Conservation (phyloP, 768 basidiomycete genomes). For the Calocybe gangraenosa region DNA sequence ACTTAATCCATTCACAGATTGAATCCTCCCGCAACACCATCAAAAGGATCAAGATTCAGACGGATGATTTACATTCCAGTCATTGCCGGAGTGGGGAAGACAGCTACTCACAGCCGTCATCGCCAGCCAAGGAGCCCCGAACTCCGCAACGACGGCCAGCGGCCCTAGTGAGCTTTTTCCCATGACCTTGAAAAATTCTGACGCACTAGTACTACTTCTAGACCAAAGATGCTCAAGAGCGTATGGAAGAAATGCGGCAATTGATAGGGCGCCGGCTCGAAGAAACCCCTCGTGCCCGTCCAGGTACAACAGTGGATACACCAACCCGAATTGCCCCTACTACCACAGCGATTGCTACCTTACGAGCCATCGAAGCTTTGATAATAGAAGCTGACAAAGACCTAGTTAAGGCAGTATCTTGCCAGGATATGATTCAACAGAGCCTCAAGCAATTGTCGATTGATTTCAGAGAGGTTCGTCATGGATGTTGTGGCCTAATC, state of each 20-base stretch:
- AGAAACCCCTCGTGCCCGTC: conserved; percentile 42
- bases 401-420: conserved; percentile 45
- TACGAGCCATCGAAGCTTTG: conserved; percentile 46
- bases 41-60: conserved; percentile 72
- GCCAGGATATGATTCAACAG: conserved; percentile 51
- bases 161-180: conserved; percentile 34
- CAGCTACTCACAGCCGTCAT: conserved; percentile 40
- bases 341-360: conserved; percentile 30
- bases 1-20: conserved; percentile 61
- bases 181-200: not conserved
- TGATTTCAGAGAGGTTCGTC: conserved; percentile 56
- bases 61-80: conserved; percentile 39
- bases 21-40: conserved; percentile 65
- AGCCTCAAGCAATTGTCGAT: conserved; percentile 45
- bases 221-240: conserved; percentile 73
- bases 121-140: conserved; percentile 53
- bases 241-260: conserved; percentile 81
- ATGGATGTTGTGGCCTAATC: not conserved
- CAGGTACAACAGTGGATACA: conserved; percentile 36
- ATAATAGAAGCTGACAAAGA: conserved; percentile 54
- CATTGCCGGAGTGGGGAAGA: conserved; percentile 23
- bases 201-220: conserved; percentile 22
- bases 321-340: conserved; percentile 20
- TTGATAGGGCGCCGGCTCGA: conserved; percentile 64
- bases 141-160: conserved; percentile 39